These are phyloP conservation scores for Onygena corvina DNA, from an alignment of 2,329 filamentous ascomycete species.

Conservation along the genomic window DNA sequence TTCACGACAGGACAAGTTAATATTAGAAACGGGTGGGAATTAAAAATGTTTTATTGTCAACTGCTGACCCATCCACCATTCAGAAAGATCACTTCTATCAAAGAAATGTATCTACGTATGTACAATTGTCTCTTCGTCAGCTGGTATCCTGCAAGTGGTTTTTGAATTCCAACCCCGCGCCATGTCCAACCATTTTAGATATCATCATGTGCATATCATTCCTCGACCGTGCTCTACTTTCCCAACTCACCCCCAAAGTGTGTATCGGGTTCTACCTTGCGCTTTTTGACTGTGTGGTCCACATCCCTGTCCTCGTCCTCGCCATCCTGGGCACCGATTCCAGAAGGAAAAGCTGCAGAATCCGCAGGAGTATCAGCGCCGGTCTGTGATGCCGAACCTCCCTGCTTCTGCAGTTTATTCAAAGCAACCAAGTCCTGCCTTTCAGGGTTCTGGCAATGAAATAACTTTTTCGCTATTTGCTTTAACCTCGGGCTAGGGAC, in stretches of 20 bases:
- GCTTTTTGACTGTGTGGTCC: slow-evolving; percentile 31
- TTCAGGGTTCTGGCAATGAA: slow-evolving; percentile 39
- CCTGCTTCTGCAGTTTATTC: slow-evolving; percentile 31
- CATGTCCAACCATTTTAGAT: not conserved
- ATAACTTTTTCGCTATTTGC: slow-evolving; percentile 39
- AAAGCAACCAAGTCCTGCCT: slow-evolving; percentile 32
- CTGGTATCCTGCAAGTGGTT: no score
- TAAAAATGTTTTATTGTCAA: no score
- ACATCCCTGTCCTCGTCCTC: slow-evolving; percentile 21
- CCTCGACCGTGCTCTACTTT: no score
- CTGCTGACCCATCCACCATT: no score
- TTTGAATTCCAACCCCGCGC: not conserved
- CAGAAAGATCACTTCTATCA: not conserved
- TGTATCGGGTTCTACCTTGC: slow-evolving; percentile 25
- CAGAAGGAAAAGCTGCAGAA: not conserved
- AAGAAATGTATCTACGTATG: no score
- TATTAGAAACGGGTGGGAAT: not conserved
- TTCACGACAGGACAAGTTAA: not conserved
- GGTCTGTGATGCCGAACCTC: not conserved
- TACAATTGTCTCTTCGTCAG: no score
- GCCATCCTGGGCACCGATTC: slow-evolving; percentile 21
- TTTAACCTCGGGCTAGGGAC: slow-evolving; percentile 27
- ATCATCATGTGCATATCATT: not conserved
- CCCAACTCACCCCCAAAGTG: not conserved
- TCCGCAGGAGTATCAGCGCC: not conserved